phyloP scores from a whole-genome alignment of 2,329 filamentous ascomycete species.

The Paraphoma chrysanthemicola region DNA sequence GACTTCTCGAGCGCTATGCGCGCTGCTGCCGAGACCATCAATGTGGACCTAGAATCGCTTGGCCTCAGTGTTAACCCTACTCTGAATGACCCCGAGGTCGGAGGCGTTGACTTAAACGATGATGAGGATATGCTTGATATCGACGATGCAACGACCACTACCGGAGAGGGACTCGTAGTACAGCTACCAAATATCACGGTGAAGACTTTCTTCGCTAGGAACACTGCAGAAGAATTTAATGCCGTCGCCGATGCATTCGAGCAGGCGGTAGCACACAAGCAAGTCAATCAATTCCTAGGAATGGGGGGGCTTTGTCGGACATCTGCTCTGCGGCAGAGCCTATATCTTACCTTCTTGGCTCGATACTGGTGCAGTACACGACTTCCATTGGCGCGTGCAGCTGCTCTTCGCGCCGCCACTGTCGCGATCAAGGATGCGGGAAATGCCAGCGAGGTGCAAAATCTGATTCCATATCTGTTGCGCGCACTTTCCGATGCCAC shows the following conservation, averaged over 20 bases:
- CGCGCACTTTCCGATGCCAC: slow-evolving; percentile 77
- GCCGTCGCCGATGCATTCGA: slow-evolving; percentile 38
- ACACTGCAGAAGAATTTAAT: slow-evolving; percentile 33
- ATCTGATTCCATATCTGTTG: slow-evolving; percentile 81
- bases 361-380: slow-evolving; percentile 76
- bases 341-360: slow-evolving; percentile 78
- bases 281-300: slow-evolving; percentile 56
- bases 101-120: slow-evolving; percentile 47
- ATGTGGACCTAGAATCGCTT: slow-evolving; percentile 72
- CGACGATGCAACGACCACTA: slow-evolving; percentile 52
- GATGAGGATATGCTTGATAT: slow-evolving; percentile 58
- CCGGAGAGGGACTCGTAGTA: slow-evolving; percentile 15
- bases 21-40: slow-evolving; percentile 69
- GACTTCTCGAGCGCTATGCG: slow-evolving; percentile 65
- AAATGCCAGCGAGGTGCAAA: slow-evolving; percentile 71
- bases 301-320: slow-evolving; percentile 62
- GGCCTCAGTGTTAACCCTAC: slow-evolving; percentile 48
- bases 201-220: slow-evolving; percentile 34
- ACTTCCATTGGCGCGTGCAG: slow-evolving; percentile 71
- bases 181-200: slow-evolving; percentile 34
- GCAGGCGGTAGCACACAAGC: slow-evolving; percentile 30
- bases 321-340: slow-evolving; percentile 64
- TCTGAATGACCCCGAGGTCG: slow-evolving; percentile 17
- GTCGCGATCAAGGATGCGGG: slow-evolving; percentile 38
- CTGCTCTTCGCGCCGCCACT: slow-evolving; percentile 68